Evolutionary conservation across 2,329 filamentous ascomycete genomes (phyloP).

Genomic region (Colletotrichum destructivum): DNA sequence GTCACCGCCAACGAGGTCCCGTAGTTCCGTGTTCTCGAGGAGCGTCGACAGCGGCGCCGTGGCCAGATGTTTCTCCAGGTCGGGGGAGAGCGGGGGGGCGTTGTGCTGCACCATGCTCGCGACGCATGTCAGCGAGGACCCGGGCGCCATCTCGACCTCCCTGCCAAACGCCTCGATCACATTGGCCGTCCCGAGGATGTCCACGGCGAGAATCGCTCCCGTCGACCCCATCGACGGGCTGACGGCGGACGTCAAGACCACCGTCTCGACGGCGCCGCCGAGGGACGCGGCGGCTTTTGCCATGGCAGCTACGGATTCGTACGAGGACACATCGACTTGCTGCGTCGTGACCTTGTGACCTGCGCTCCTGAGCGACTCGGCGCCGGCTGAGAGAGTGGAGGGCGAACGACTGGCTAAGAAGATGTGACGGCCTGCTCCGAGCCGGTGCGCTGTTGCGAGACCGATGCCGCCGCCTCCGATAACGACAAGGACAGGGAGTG

Average conservation of each 20-base stretch:
- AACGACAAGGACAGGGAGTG: slow-evolving; percentile 17
- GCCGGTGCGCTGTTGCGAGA: slow-evolving; percentile 22
- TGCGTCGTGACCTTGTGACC: background rate
- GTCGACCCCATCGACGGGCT: slow-evolving; percentile 5
- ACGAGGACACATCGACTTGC: background rate
- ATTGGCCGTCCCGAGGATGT: slow-evolving; percentile 19
- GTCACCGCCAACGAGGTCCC: background rate
- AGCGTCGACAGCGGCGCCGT: slow-evolving; percentile 8
- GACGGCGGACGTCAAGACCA: background rate
- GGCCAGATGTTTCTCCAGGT: slow-evolving; percentile 21
- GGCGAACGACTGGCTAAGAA: slow-evolving; percentile 5
- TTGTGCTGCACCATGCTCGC: slow-evolving; percentile 22
- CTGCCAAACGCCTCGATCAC: slow-evolving; percentile 4
- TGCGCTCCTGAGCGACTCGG: background rate
- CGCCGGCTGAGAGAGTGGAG: background rate
- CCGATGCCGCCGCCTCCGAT: slow-evolving; percentile 34
- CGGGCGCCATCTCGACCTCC: slow-evolving; percentile 11
- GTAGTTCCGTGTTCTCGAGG: background rate
- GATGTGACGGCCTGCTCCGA: slow-evolving; percentile 16
- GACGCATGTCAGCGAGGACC: slow-evolving; percentile 8
- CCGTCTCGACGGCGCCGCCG: background rate
- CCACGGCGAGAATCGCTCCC: background rate
- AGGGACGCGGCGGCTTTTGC: background rate
- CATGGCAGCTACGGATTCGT: background rate
- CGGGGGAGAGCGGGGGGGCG: background rate